Percentiles rank a stretch among this genome's conserved stretches.
These are phyloP conservation scores for Trichoderma aggressivum DNA, from an alignment of 2,329 filamentous ascomycete species.

Conservation along the genomic window DNA sequence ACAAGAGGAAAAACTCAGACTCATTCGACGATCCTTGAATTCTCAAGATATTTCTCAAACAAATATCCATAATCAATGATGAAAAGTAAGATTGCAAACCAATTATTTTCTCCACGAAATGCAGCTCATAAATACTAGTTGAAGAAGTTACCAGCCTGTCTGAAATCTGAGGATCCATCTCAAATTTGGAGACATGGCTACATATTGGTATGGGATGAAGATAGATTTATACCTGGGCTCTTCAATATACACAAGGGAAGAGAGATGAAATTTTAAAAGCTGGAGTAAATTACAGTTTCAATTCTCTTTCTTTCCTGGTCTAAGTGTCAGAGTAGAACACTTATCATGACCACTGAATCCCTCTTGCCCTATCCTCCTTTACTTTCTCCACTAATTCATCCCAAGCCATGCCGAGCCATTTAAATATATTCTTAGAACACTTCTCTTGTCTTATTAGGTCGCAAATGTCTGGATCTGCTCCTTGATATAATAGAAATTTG, in stretches of 20 bases:
- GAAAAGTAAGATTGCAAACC: too few relatives aligned
- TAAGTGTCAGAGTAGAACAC: not conserved
- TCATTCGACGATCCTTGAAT: not conserved
- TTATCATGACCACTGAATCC: not conserved
- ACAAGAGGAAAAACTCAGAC: not conserved
- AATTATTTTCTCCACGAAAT: not conserved
- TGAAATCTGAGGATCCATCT: not conserved
- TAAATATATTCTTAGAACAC: not conserved
- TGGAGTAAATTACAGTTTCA: too few relatives aligned
- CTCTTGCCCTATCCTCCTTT: not conserved
- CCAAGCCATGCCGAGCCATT: not conserved
- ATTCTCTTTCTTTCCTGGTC: too few relatives aligned
- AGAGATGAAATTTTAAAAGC: not conserved
- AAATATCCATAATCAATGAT: not conserved
- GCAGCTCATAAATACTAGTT: not conserved
- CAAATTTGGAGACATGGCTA: not conserved
- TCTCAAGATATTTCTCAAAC: not conserved
- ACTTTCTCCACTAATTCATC: not conserved
- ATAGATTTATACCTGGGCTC: not conserved
- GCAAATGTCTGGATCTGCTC: not conserved
- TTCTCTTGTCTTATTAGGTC: not conserved
- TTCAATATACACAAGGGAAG: not conserved
- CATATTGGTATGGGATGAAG: not conserved
- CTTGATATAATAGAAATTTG: not conserved
- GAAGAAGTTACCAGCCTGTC: not conserved